phyloP scores from a whole-genome alignment of 106 monocot genomes.

The Iris macrosiphon region DNA sequence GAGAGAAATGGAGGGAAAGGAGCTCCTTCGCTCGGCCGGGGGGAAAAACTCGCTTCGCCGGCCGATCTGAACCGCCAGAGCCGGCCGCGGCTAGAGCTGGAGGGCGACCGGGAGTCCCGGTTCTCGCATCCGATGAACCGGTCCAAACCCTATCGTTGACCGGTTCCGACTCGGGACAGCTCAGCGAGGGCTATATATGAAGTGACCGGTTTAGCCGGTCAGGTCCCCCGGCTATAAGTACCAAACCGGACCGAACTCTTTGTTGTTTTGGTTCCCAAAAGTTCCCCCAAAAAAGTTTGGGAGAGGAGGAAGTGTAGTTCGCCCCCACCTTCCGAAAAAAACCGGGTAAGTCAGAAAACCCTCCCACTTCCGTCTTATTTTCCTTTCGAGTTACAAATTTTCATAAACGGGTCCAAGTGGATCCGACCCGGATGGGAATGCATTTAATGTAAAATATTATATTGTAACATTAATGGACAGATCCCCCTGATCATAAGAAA shows the following conservation, averaged over 20 bases:
- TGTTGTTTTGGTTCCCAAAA: background rate
- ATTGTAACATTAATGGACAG: too few relatives aligned
- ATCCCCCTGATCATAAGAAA: too few relatives aligned
- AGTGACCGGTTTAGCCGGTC: conserved; percentile 31
- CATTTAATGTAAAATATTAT: too few relatives aligned
- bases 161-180: background rate
- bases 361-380: background rate
- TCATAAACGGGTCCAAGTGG: background rate
- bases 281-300: background rate
- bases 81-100: background rate
- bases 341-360: conserved; percentile 1
- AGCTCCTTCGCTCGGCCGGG: too few relatives aligned
- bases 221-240: conserved; percentile 14
- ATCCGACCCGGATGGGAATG: background rate
- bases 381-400: background rate
- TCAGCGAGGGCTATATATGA: background rate
- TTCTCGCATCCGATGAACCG: conserved; percentile 14
- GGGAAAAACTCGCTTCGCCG: conserved; percentile 2
- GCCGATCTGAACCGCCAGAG: conserved; percentile 34
- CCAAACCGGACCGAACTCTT: conserved; percentile 33
- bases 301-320: background rate
- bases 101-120: conserved; percentile 19
- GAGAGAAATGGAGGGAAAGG: too few relatives aligned
- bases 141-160: conserved; percentile 5
- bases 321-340: conserved; percentile 1